Evolutionary conservation across 2,329 filamentous ascomycete genomes (phyloP).

Genomic region (Hypoxylon sp.): DNA sequence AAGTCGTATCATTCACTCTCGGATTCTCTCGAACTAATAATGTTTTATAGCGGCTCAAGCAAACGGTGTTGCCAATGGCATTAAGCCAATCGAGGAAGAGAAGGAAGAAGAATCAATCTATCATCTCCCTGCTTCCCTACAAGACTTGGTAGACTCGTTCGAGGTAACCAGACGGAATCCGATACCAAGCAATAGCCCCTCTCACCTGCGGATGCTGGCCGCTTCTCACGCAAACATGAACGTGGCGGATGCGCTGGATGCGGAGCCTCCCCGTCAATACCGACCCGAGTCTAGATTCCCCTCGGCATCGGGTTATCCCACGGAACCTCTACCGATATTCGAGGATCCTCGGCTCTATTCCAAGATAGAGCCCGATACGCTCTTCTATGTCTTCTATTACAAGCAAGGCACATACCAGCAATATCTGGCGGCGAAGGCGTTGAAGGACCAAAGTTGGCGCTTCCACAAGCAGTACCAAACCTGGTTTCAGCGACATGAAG

Average conservation of each 20-base stretch:
- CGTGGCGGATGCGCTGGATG: slow-evolving; percentile 80
- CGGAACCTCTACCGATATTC: slow-evolving; percentile 90
- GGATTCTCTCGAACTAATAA: slow-evolving; percentile 31
- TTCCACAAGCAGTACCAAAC: slow-evolving; percentile 99
- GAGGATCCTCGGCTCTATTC: slow-evolving; percentile 90
- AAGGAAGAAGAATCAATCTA: slow-evolving; percentile 79
- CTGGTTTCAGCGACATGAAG: slow-evolving; percentile 98
- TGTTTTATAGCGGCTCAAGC: slow-evolving; percentile 54
- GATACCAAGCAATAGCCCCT: slow-evolving; percentile 69
- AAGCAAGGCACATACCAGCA: slow-evolving; percentile 96
- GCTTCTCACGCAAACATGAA: slow-evolving; percentile 73
- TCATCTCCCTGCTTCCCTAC: slow-evolving; percentile 87
- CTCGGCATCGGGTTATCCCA: slow-evolving; percentile 84
- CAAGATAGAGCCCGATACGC: slow-evolving; percentile 91
- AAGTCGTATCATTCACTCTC: slow-evolving; percentile 36
- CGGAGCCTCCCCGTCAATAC: slow-evolving; percentile 86
- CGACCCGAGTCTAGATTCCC: slow-evolving; percentile 84
- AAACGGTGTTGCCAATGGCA: slow-evolving; percentile 66
- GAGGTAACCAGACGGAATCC: slow-evolving; percentile 82
- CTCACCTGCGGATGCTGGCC: slow-evolving; percentile 79
- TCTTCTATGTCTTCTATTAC: slow-evolving; percentile 99
- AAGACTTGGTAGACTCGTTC: slow-evolving; percentile 91
- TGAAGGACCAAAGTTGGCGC: slow-evolving; percentile 98
- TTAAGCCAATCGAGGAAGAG: slow-evolving; percentile 59
- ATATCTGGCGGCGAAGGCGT: slow-evolving; percentile 92